Percentiles rank a stretch among this genome's conserved stretches.
Evolutionary conservation across 2,329 filamentous ascomycete genomes (phyloP).

Genomic region (Neonectria sp.): DNA sequence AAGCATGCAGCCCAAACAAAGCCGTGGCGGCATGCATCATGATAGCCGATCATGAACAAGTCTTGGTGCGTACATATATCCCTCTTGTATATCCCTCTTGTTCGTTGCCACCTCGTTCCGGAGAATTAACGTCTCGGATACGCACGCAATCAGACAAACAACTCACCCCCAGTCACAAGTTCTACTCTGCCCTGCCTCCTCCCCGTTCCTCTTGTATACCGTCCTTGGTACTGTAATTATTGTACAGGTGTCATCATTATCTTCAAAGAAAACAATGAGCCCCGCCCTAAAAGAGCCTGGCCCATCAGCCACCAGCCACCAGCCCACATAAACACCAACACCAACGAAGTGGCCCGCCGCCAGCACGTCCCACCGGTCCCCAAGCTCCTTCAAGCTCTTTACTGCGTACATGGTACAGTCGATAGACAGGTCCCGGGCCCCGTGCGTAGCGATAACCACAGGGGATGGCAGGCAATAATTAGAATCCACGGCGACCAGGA

Average conservation of each 20-base stretch:
- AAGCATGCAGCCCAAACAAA: slow-evolving; percentile 12
- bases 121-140: slow-evolving; percentile 12
- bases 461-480: slow-evolving; percentile 13
- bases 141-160: slow-evolving; percentile 5
- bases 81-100: background rate
- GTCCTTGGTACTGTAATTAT: background rate
- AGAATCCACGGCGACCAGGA: slow-evolving; percentile 8
- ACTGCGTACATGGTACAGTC: background rate
- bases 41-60: slow-evolving; percentile 18
- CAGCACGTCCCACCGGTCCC: slow-evolving; percentile 5
- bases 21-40: background rate
- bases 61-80: background rate
- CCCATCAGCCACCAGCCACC: slow-evolving; percentile 11
- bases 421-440: background rate
- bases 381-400: background rate
- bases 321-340: slow-evolving; percentile 2
- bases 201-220: background rate
- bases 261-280: background rate
- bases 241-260: slow-evolving; percentile 26
- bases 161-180: background rate
- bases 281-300: slow-evolving; percentile 4
- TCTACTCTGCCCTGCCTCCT: background rate
- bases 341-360: slow-evolving; percentile 14
- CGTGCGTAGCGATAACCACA: slow-evolving; percentile 17
- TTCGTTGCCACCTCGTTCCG: slow-evolving; percentile 18